phyloP scores from a whole-genome alignment of 352 stramenopile species.

The Phytophthora pistaciae region DNA sequence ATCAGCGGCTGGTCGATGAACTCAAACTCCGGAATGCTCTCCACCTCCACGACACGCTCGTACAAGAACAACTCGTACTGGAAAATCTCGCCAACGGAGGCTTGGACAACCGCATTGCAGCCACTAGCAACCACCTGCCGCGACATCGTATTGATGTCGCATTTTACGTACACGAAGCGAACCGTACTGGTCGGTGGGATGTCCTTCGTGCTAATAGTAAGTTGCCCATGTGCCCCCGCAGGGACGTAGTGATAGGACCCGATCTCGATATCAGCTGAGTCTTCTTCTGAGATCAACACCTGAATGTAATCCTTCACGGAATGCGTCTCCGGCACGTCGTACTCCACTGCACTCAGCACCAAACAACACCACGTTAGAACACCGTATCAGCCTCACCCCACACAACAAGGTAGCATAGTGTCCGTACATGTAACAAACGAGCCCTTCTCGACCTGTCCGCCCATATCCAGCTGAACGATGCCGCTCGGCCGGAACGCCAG shows the following conservation, averaged over 20 bases:
- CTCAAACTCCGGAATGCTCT: slow-evolving; percentile 88
- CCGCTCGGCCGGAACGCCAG: slow-evolving; percentile 84
- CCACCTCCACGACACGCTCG: slow-evolving; percentile 88
- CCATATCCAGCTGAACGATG: slow-evolving; percentile 87
- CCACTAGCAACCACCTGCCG: slow-evolving; percentile 85
- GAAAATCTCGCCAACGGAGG: slow-evolving; percentile 88
- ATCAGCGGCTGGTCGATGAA: slow-evolving; percentile 90
- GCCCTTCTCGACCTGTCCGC: slow-evolving; percentile 85
- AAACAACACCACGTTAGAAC: slow-evolving; percentile 5
- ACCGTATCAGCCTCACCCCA: slow-evolving; percentile 1
- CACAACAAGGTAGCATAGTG: neutral
- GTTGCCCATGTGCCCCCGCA: slow-evolving; percentile 63
- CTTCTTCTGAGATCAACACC: slow-evolving; percentile 79
- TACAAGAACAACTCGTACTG: slow-evolving; percentile 91
- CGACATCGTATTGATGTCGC: slow-evolving; percentile 89
- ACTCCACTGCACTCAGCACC: slow-evolving; percentile 63
- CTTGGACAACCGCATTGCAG: slow-evolving; percentile 86
- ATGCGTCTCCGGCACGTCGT: slow-evolving; percentile 81
- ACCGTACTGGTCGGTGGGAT: slow-evolving; percentile 72
- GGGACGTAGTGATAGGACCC: slow-evolving; percentile 84
- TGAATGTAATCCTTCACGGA: slow-evolving; percentile 90
- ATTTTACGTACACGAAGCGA: slow-evolving; percentile 89
- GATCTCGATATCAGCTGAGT: slow-evolving; percentile 78
- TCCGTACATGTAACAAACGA: slow-evolving; percentile 81
- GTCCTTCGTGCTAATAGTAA: slow-evolving; percentile 83